A percentile compares a stretch with the other conserved stretches of the same genome.
These are phyloP conservation scores for Isoetes taiwanensis DNA, from an alignment of 75 land plant genomes.

Conservation along the genomic window DNA sequence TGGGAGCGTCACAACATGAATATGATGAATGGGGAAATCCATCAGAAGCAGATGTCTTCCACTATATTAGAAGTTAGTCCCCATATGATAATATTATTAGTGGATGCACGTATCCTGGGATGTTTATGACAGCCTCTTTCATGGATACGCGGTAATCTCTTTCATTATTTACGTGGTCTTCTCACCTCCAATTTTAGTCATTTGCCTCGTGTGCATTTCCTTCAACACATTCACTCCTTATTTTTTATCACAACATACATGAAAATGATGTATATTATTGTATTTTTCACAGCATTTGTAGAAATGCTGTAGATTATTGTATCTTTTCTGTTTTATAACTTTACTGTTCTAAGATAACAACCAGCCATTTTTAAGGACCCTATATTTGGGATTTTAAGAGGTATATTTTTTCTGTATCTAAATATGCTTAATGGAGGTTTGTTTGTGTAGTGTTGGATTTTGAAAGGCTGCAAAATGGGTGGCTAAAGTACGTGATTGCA, in stretches of 20 bases:
- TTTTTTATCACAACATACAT: no score
- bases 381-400: background rate
- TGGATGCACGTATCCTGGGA: background rate
- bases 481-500: background rate
- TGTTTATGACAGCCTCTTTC: background rate
- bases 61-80: background rate
- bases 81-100: slow-evolving; percentile 2
- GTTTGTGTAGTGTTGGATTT: background rate
- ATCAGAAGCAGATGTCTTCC: background rate
- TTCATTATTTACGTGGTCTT: no score
- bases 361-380: no score
- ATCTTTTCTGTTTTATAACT: no score
- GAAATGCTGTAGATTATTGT: background rate
- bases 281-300: background rate
- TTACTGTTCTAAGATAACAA: no score
- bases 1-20: no score
- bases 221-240: no score
- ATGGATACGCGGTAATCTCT: background rate
- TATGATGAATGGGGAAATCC: slow-evolving; percentile 6
- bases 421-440: background rate
- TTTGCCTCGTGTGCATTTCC: no score
- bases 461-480: slow-evolving; percentile 5
- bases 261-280: no score
- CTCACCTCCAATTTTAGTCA: no score
- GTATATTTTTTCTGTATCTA: background rate